These are phyloP conservation scores for Dactylellina haptotyla DNA, from an alignment of 2,329 filamentous ascomycete species.

Conservation along the genomic window DNA sequence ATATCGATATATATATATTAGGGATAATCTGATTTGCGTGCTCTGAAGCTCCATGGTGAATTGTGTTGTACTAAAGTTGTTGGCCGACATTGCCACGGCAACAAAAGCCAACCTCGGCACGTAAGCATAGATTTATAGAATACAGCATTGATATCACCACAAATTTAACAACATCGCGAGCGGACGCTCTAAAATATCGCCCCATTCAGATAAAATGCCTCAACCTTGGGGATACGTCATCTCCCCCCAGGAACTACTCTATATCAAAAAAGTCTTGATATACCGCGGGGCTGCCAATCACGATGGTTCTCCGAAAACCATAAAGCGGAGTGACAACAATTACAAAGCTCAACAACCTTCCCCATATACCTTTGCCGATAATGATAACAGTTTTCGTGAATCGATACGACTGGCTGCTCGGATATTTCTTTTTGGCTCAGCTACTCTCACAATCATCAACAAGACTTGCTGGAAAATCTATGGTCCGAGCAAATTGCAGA, in stretches of 20 bases:
- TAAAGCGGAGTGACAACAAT: no score
- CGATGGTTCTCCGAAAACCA: no score
- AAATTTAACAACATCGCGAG: not conserved
- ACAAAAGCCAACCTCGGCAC: not conserved
- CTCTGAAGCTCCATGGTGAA: no score
- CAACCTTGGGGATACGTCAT: constrained; percentile 10
- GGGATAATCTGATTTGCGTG: no score
- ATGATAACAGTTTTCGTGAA: constrained; percentile 15
- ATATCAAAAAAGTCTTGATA: constrained; percentile 1
- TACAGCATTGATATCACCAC: not conserved
- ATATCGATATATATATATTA: no score
- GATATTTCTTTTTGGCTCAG: constrained; percentile 23
- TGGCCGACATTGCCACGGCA: not conserved
- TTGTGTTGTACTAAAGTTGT: not conserved
- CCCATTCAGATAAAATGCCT: constrained; percentile 1
- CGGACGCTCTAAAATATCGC: not conserved
- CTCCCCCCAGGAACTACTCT: constrained; percentile 10
- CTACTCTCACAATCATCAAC: constrained; percentile 11
- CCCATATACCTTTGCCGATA: no score
- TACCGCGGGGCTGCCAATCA: no score
- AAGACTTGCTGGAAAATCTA: not conserved
- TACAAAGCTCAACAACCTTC: not conserved
- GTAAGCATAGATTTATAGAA: no score
- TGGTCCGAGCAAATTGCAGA: not conserved
- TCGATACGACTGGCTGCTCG: constrained; percentile 24